Percentiles rank a stretch among this genome's conserved stretches.
phyloP scores from a whole-genome alignment of 495 filamentous ascomycete species.

The Daldinia vernicosa region DNA sequence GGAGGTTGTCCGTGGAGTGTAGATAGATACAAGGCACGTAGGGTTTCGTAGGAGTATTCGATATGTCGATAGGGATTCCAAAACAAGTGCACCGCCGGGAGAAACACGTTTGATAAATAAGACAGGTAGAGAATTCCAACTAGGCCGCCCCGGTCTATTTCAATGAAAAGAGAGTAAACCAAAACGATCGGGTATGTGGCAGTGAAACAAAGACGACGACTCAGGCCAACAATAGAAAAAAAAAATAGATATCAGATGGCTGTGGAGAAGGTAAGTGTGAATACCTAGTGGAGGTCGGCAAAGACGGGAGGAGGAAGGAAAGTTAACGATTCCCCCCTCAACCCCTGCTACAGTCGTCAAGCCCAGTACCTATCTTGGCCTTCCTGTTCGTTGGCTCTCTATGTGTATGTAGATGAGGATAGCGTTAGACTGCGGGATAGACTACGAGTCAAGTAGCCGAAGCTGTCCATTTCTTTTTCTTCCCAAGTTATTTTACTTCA shows the following conservation, averaged over 20 bases:
- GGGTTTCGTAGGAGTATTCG: conserved; percentile 37
- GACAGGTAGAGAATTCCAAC: conserved; percentile 35
- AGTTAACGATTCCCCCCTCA: conserved; percentile 19
- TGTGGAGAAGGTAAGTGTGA: conserved; percentile 33
- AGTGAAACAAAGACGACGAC: conserved; percentile 25
- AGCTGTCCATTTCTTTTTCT: conserved; percentile 17
- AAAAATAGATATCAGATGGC: conserved; percentile 14
- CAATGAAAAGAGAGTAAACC: conserved; percentile 31
- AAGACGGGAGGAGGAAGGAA: conserved; percentile 21
- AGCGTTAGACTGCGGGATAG: conserved; percentile 25
- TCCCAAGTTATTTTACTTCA: neutral
- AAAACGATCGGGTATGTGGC: conserved; percentile 38
- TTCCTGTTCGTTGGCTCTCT: conserved; percentile 28
- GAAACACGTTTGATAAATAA: conserved; percentile 37
- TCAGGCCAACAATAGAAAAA: conserved; percentile 20
- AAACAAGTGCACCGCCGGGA: conserved; percentile 42
- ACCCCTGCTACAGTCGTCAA: conserved; percentile 30
- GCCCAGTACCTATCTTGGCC: conserved; percentile 15
- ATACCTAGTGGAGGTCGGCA: conserved; percentile 36
- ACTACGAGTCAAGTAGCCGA: conserved; percentile 21
- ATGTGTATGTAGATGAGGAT: conserved; percentile 31
- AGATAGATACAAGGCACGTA: conserved; percentile 43
- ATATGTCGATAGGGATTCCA: conserved; percentile 46
- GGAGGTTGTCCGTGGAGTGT: conserved; percentile 29
- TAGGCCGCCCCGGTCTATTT: conserved; percentile 36